A percentile compares a stretch with the other conserved stretches of the same genome.
phyloP scores from a whole-genome alignment of 257 asterid species.

The Nicotiana tabacum region DNA sequence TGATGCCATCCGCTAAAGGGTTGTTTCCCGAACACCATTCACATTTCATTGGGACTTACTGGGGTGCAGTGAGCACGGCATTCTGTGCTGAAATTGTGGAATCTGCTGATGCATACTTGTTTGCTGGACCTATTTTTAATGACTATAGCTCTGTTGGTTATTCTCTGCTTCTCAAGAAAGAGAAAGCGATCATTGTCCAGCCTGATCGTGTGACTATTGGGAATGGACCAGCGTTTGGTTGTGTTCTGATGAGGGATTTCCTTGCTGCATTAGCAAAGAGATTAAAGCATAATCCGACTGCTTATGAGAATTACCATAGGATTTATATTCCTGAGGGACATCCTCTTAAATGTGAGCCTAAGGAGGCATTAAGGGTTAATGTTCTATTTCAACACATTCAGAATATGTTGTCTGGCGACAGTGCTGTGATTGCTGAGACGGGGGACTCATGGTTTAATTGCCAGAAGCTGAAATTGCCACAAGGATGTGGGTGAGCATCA shows the following conservation, averaged over 20 bases:
- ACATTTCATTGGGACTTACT: conserved; percentile 73
- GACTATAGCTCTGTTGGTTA: conserved; percentile 84
- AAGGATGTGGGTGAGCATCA: conserved; percentile 57
- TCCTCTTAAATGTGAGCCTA: conserved; percentile 49
- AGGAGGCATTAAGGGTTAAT: conserved; percentile 66
- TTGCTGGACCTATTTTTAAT: conserved; percentile 75
- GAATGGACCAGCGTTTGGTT: conserved; percentile 73
- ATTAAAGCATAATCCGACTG: conserved; percentile 52
- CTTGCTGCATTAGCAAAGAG: conserved; percentile 48
- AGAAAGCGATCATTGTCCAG: conserved; percentile 64
- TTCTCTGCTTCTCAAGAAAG: conserved; percentile 76
- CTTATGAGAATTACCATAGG: conserved; percentile 74
- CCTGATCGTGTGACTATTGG: conserved; percentile 65
- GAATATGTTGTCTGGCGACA: conserved; percentile 52
- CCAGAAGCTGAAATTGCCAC: conserved; percentile 63
- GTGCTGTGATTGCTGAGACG: conserved; percentile 74
- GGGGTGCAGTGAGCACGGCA: conserved; percentile 84
- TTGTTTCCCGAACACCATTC: conserved; percentile 71
- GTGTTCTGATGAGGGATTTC: conserved; percentile 78
- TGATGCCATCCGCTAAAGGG: conserved; percentile 84
- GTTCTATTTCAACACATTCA: conserved; percentile 66
- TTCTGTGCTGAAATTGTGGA: conserved; percentile 83
- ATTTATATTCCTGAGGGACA: conserved; percentile 68
- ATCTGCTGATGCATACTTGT: conserved; percentile 79
- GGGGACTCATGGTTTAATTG: conserved; percentile 93